Conservation (phyloP, 2,329 filamentous ascomycete species). For the Neocatenulostroma microsporum region DNA sequence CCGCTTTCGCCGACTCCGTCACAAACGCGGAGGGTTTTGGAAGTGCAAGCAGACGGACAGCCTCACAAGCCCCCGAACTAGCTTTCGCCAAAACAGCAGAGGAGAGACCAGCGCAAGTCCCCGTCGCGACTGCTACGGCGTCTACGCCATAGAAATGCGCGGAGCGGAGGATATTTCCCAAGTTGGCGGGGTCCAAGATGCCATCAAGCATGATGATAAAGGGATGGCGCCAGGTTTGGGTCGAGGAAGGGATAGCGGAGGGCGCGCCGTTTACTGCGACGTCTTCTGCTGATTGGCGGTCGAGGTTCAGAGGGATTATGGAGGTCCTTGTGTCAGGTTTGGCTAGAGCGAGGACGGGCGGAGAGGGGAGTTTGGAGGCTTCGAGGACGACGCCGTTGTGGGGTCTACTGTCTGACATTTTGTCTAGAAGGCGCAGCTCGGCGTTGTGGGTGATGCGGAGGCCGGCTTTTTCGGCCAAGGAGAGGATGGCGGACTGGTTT, state of each 20-base stretch:
- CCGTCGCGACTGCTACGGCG: slow-evolving; percentile 67
- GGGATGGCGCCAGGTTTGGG: slow-evolving; percentile 49
- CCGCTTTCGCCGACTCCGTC: slow-evolving; percentile 55
- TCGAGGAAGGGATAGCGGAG: slow-evolving; percentile 38
- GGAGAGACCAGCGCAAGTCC: slow-evolving; percentile 63
- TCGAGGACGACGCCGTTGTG: slow-evolving; percentile 90
- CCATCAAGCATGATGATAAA: slow-evolving; percentile 67
- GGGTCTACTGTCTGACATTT: slow-evolving; percentile 71
- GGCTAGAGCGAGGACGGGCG: slow-evolving; percentile 27
- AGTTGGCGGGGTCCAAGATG: slow-evolving; percentile 73
- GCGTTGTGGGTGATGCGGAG: slow-evolving; percentile 52
- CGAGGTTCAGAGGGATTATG: slow-evolving; percentile 54
- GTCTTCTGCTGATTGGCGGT: slow-evolving; percentile 63
- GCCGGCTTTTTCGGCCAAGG: slow-evolving; percentile 28
- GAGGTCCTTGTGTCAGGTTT: slow-evolving; percentile 25
- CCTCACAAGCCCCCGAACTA: slow-evolving; percentile 79
- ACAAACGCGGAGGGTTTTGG: slow-evolving; percentile 63
- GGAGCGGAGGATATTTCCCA: slow-evolving; percentile 81
- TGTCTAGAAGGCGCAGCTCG: slow-evolving; percentile 51
- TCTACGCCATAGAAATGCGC: slow-evolving; percentile 87
- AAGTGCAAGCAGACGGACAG: slow-evolving; percentile 64
- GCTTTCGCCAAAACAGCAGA: slow-evolving; percentile 77
- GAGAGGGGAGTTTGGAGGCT: slow-evolving; percentile 68
- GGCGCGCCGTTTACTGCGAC: slow-evolving; percentile 61
- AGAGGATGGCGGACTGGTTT: slow-evolving; percentile 7